Evolutionary conservation across 2,329 filamentous ascomycete genomes (phyloP).

Genomic region (Hymenoscyphus scutula): DNA sequence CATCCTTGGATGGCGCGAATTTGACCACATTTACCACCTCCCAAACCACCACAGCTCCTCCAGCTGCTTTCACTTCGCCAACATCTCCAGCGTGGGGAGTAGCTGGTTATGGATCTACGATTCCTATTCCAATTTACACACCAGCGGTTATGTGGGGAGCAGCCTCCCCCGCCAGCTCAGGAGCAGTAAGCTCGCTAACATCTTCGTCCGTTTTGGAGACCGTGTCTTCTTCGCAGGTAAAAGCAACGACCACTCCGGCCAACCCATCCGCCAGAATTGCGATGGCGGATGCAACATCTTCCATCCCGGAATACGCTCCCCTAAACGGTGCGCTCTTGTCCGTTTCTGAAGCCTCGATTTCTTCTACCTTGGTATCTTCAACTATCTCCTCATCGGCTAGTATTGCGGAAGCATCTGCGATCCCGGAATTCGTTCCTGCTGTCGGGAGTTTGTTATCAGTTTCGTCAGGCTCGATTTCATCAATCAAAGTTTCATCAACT

Average conservation of each 20-base stretch:
- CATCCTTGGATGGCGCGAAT: constrained; percentile 19
- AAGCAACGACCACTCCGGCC: too few species aligned
- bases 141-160: constrained; percentile 36
- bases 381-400: neutral
- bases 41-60: constrained; percentile 18
- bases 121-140: constrained; percentile 32
- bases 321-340: too few species aligned
- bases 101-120: constrained; percentile 36
- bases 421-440: neutral
- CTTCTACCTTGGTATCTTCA: too few species aligned
- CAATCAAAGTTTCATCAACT: neutral
- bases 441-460: neutral
- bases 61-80: constrained; percentile 33
- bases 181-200: too few species aligned
- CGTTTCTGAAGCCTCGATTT: too few species aligned
- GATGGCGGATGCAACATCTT: too few species aligned
- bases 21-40: constrained; percentile 33
- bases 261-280: too few species aligned
- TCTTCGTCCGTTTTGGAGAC: too few species aligned
- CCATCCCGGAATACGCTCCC: too few species aligned
- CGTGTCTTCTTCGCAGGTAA: too few species aligned
- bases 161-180: neutral
- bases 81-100: constrained; percentile 36
- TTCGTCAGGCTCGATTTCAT: neutral
- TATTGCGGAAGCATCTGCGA: neutral